Conservation (phyloP, 2,329 filamentous ascomycete species). For the Torrubiella hemipterigena region DNA sequence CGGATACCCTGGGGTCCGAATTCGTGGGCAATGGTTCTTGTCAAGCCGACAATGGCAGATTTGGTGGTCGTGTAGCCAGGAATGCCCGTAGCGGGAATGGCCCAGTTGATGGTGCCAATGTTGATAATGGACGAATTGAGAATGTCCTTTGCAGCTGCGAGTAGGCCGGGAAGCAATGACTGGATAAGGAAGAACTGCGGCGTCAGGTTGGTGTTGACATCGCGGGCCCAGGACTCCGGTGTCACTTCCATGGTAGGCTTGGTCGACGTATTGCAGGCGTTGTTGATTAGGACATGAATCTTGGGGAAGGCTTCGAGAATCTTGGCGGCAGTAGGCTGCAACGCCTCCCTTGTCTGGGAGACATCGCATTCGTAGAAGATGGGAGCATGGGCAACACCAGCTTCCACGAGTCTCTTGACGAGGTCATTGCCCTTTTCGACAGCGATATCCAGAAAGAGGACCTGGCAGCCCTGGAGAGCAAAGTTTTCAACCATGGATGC, state of each 20-base stretch:
- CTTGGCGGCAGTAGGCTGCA: conserved; percentile 17
- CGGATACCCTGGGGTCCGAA: conserved; percentile 36
- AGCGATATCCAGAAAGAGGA: conserved; percentile 25
- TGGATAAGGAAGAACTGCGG: conserved; percentile 55
- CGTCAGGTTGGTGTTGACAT: conserved; percentile 29
- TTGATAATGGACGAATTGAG: conserved; percentile 45
- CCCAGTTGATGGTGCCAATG: conserved; percentile 42
- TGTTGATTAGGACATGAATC: conserved; percentile 80
- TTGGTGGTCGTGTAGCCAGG: conserved; percentile 47
- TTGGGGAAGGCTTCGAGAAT: conserved; percentile 26
- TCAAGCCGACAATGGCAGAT: conserved; percentile 45
- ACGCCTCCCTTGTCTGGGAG: conserved; percentile 15
- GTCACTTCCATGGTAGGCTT: conserved; percentile 18
- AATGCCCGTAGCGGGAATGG: conserved; percentile 37
- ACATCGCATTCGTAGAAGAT: conserved; percentile 25
- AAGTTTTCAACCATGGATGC: conserved; percentile 25
- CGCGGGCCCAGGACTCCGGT: conserved; percentile 21
- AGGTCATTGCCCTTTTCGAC: conserved; percentile 15
- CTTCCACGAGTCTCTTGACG: conserved; percentile 7
- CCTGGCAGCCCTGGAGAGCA: conserved; percentile 23
- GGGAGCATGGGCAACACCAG: conserved; percentile 13
- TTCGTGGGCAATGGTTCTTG: conserved; percentile 46
- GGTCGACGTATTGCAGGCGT: conserved; percentile 44
- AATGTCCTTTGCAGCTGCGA: conserved; percentile 55
- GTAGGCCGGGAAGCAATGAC: conserved; percentile 56